Evolutionary conservation across 306 rosid species (phyloP), one percentile per base, ranked within the genome.

Genomic region (Acacia confusa): DNA sequence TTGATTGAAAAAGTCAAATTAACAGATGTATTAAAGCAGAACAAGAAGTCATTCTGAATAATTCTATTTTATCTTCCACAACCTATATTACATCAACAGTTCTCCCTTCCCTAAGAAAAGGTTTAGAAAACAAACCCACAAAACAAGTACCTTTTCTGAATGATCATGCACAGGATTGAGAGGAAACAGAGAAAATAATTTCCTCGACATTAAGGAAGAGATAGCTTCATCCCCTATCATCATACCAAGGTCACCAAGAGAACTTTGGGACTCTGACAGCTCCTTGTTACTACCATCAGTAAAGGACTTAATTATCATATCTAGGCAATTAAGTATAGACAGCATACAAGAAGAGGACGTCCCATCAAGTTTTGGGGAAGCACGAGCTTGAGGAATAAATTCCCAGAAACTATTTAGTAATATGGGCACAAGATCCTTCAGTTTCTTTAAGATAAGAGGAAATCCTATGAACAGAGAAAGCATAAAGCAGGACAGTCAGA

Each of bases 321-420:
- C 92, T 84, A 95, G 55, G 83, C 98, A 80, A 25, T 81, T 84
- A 81, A 95, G 93, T 72, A 93, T 78, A 61, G 85, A 89, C 72
- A 79, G 14, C 89, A 92, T 80, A 83, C 96, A 95, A 80, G 91
- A 91, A 88, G 88, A 92, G 61, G 90, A 85, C 64, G 85, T 94
- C 64, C 82, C 84, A 74, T 87, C 94, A 78, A 90, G 85, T 78
- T 78, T 67, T 58, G 84, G 82, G 53, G 25, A 83, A 74, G 85
- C 74, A 66, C 82, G 90, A 85, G 83, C 71, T 38, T 32, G 74
- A 2, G 90, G 87, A 82, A 86, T 79, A 81, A 92, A 92, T 75
- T 92, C 99, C 83, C 79, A 92, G 88, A 93, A 90, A 91, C 87
- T 90, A 85, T 85, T 85, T 40, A 89, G 80, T 80, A 95, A 85